A percentile compares a stretch with the other conserved stretches of the same genome.
Evolutionary conservation across 2,329 filamentous ascomycete genomes (phyloP).

Genomic region (Epichloe brachyelytri): DNA sequence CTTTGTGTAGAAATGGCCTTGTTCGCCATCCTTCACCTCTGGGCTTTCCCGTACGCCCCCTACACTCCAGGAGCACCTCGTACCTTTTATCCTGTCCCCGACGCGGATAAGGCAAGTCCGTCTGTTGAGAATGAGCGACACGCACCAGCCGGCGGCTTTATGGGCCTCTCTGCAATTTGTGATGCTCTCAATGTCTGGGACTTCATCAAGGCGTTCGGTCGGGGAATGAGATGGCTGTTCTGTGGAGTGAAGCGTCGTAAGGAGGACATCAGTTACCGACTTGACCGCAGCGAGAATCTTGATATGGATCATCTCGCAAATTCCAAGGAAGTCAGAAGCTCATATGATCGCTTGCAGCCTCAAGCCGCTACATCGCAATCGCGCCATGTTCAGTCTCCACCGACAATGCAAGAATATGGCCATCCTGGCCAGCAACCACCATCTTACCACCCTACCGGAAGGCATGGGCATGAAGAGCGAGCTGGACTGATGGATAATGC

Average conservation of each 20-base stretch:
- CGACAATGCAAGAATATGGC: conserved; percentile 17
- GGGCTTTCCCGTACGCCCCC: conserved; percentile 65
- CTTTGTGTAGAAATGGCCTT: conserved; percentile 77
- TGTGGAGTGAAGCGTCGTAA: conserved; percentile 53
- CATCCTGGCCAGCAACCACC: conserved; percentile 22
- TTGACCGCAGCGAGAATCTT: conserved; percentile 16
- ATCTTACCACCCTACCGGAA: conserved; percentile 23
- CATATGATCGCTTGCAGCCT: conserved; percentile 13
- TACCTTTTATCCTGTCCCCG: conserved; percentile 34
- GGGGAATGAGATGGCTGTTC: conserved; percentile 70
- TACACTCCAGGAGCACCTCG: conserved; percentile 41
- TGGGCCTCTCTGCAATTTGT: conserved; percentile 50
- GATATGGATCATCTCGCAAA: conserved; percentile 27
- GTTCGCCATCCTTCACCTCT: conserved; percentile 67
- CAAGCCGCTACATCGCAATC: conserved; percentile 1
- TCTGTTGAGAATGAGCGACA: conserved; percentile 30
- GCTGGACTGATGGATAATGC: conserved; percentile 29
- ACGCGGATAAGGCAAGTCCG: conserved; percentile 25
- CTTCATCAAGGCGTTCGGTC: conserved; percentile 64
- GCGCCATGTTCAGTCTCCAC: conserved; percentile 16
- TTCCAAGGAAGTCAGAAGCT: conserved; percentile 9
- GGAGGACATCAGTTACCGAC: conserved; percentile 36
- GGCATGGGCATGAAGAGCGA: conserved; percentile 22
- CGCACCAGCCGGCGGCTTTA: conserved; percentile 48
- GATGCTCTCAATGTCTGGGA: conserved; percentile 76